Evolutionary conservation across 2,329 filamentous ascomycete genomes (phyloP).

Genomic region (Ceratocystis papillata): DNA sequence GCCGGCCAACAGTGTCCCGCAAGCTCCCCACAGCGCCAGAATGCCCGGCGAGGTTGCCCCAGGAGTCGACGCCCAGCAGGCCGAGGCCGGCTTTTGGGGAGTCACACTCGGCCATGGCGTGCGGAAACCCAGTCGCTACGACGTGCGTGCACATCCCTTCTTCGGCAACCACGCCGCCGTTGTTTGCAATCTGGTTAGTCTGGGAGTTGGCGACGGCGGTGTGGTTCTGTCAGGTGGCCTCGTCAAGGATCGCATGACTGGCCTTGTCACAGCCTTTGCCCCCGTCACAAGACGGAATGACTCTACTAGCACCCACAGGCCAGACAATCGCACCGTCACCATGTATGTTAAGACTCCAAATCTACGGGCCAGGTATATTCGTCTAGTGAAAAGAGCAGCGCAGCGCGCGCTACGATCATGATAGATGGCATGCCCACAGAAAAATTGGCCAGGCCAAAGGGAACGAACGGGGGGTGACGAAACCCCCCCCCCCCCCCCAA

Average conservation of each 20-base stretch:
- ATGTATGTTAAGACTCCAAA: conserved; percentile 1
- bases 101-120: conserved; percentile 51
- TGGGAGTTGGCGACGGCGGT: conserved; percentile 33
- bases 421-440: neutral
- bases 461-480: too few relatives aligned
- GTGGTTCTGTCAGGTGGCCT: conserved; percentile 38
- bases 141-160: conserved; percentile 43
- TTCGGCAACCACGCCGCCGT: conserved; percentile 43
- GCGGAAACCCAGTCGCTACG: conserved; percentile 28
- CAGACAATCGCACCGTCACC: neutral
- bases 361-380: neutral
- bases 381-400: neutral
- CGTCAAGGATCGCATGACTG: conserved; percentile 32
- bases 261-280: conserved; percentile 33
- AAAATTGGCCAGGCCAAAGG: neutral
- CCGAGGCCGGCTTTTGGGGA: conserved; percentile 35
- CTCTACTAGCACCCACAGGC: neutral
- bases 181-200: conserved; percentile 32
- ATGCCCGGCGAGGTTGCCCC: neutral
- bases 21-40: neutral
- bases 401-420: neutral
- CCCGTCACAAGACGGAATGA: conserved; percentile 7
- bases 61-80: too few relatives aligned
- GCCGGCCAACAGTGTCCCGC: neutral
- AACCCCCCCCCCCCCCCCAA: too few relatives aligned